Conservation (phyloP, 2,329 filamentous ascomycete genomes). For the Aspergillus texensis region DNA sequence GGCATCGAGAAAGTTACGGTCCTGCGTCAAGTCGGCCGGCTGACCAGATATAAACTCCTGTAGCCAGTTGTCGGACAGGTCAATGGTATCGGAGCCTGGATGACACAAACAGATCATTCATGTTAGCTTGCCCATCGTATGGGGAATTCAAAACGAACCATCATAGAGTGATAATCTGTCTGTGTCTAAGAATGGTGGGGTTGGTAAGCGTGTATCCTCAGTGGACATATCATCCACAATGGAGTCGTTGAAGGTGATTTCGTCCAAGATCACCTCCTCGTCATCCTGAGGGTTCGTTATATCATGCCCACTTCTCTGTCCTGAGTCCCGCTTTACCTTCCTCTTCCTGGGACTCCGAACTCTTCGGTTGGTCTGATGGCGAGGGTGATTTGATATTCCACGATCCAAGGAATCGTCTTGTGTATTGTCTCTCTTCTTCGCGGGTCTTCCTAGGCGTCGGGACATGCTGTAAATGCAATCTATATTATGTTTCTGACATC, state of each 20-base stretch:
- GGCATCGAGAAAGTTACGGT: conserved; percentile 15
- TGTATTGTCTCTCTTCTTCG: conserved; percentile 31
- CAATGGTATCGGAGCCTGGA: conserved; percentile 22
- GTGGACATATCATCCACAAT: conserved; percentile 13
- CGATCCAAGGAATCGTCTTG: conserved; percentile 4
- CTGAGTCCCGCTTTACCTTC: conserved; percentile 13
- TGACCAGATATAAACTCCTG: conserved; percentile 30
- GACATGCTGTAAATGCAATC: conserved; percentile 41
- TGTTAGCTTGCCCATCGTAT: background rate
- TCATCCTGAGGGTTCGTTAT: background rate
- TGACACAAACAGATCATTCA: background rate
- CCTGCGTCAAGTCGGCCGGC: conserved; percentile 14
- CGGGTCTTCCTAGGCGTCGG: conserved; percentile 36
- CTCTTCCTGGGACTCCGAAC: conserved; percentile 15
- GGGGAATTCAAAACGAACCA: conserved; percentile 8
- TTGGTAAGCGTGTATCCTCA: conserved; percentile 14
- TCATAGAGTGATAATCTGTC: conserved; percentile 13
- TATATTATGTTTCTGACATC: conserved; percentile 39
- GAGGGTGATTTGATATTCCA: background rate
- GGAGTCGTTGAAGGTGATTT: conserved; percentile 6
- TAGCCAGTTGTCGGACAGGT: conserved; percentile 32
- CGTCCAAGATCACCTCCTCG: conserved; percentile 8
- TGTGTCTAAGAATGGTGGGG: conserved; percentile 14
- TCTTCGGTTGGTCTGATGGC: conserved; percentile 13
- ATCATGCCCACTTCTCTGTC: background rate